Evolutionary conservation across 2,329 filamentous ascomycete species (phyloP), one percentile per base, ranked within the genome.

Genomic region (Alternaria sp.): DNA sequence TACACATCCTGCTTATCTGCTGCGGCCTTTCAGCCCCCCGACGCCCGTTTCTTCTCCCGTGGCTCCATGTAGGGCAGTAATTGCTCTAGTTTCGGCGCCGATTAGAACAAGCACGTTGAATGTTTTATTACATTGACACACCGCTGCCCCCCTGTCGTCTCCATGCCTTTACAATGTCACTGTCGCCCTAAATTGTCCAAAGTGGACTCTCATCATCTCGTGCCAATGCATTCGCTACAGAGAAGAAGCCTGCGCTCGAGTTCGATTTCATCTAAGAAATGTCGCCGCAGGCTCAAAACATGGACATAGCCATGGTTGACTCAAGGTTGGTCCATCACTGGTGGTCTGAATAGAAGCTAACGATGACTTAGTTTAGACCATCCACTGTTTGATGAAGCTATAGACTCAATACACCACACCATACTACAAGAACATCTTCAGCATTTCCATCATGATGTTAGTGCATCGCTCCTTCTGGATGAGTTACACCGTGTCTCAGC

Each of bases 211-310:
- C 24, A 53, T 54, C 21, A 49, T 51, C 17, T 37, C 53, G 64
- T 65, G 62, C 67, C 67, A 69, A 74, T 74, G 71, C 62, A 71
- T 69, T 58, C 62, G 52, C 39, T 60, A 51, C 46, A 52, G 54
- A 62, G 49, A 61, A 56, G 23, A 52, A 51, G 51, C 36, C 58
- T 60, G 58, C 54, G 61, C 53, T 62, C 45, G 51, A 55, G 41
- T 64, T 56, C 44, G 33, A 58, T 48, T 56, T 37, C 55, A 13
- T 58, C 56, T 23, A 66, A 55, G 33, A 67, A 46, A 68, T 72
- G 69, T 58, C 63, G 63, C 40, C 63, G 62, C 55, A 66, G 51
- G 55, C 42, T 34, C 23, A 62, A 60, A 58, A 58, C 58, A 50
- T 58, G 56, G 68, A 72, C 48, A 51, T 72, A 65, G 54, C 59